These are phyloP conservation scores for Neofusicoccum laricinum DNA, from an alignment of 2,329 filamentous ascomycete genomes.

Conservation along the genomic window DNA sequence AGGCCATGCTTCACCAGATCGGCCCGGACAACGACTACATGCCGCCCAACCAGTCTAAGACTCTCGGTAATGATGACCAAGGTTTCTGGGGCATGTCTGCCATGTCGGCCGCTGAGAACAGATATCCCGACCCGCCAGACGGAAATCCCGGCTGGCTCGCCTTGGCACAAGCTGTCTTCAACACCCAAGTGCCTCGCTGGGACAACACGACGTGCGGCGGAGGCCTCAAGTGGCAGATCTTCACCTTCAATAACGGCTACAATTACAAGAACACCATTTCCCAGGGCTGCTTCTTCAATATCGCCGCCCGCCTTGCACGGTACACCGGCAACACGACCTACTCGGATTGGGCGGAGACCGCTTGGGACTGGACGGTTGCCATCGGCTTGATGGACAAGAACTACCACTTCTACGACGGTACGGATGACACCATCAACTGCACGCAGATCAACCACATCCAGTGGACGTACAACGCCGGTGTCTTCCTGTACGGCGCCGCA, in stretches of 20 bases:
- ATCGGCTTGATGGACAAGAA: constrained; percentile 53
- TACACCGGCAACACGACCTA: constrained; percentile 82
- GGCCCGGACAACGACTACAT: constrained; percentile 74
- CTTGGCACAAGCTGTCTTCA: constrained; percentile 75
- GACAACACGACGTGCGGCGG: constrained; percentile 65
- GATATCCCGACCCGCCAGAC: constrained; percentile 41
- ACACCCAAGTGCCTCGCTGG: constrained; percentile 72
- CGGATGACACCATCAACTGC: constrained; percentile 44
- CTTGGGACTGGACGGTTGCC: constrained; percentile 55
- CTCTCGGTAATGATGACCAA: constrained; percentile 59
- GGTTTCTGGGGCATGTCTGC: constrained; percentile 58
- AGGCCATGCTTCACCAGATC: constrained; percentile 70
- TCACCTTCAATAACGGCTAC: constrained; percentile 69
- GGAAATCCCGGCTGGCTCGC: constrained; percentile 68
- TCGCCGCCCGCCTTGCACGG: constrained; percentile 67
- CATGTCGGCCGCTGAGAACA: constrained; percentile 56
- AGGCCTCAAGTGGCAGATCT: constrained; percentile 84
- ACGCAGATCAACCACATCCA: constrained; percentile 42
- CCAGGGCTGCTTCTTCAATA: constrained; percentile 58
- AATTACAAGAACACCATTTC: constrained; percentile 59
- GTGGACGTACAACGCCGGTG: constrained; percentile 48
- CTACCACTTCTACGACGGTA: constrained; percentile 48
- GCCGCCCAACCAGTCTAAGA: constrained; percentile 27
- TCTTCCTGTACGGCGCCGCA: constrained; percentile 46
- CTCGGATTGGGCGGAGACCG: constrained; percentile 67